Base-by-base conservation (phyloP, 176 grass and related monocot genomes). In the Chrysopogon serrulatus region DNA sequence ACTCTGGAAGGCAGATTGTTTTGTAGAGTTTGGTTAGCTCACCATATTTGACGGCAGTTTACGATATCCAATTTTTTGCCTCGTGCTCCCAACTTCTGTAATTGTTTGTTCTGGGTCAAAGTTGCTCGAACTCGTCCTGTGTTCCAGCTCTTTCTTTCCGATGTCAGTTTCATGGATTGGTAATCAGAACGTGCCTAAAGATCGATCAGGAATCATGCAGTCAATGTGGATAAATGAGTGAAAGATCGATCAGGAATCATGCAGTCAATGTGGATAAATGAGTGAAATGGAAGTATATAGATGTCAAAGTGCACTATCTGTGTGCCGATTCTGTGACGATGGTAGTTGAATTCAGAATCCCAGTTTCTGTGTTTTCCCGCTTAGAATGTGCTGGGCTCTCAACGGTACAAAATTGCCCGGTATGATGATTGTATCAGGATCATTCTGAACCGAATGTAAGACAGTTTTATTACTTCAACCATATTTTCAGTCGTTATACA, bases 1-100 rank as follows among this genome's bases (percentile, higher is more conserved):
- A 83, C 84, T 87, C 80, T 83, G 43, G 68, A 91, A 91, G 89
- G 89, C 80, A 80, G 26, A 79, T 83, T 79, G 59, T 82, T 84
- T 87, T 87, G 70, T 83, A 87, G 75, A 15, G 54, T 79, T 83
- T 83, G 62, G 56, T 80, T 75, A 91, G 76, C 23, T 80, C 71
- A 76, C 10, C 57, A 76, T 91, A 60, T 80, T 80, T 79, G 26
- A 70, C 23, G 68, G 61, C 47, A 69, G 67, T 84, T 90, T 87
- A 68, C 24, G 4, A 40, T 81, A 36, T 78, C 74, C 41, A 70
- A 76, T 26, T 72, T 49, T 24, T 37, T 75, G 43, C 30, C 32
- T 44, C 40, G 24, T 56, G 53, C 40, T 76, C 27, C 67, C 21
- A 63, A 48, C 34, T 78, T 69, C 41, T 66, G 71, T 73, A 69